Conservation (phyloP, 345 rosid species). For the Hibiscus mutabilis region DNA sequence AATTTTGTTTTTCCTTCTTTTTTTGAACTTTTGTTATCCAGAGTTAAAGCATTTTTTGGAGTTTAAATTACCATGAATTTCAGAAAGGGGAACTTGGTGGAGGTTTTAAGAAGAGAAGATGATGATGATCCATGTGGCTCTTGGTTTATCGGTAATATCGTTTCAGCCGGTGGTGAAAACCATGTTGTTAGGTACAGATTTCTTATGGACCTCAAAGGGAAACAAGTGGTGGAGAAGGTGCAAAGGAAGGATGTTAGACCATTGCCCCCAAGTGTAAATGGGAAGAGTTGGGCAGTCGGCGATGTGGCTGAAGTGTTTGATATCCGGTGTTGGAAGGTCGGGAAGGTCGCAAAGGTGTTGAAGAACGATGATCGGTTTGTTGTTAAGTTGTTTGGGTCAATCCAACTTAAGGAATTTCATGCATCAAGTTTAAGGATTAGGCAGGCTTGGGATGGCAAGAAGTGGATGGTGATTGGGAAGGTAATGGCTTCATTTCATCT, state of each 20-base stretch:
- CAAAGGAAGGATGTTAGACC: slow-evolving; percentile 26
- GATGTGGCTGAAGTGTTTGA: slow-evolving; percentile 37
- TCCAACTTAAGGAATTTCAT: slow-evolving; percentile 30
- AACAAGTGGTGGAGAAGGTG: slow-evolving; percentile 23
- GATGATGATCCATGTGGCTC: slow-evolving; percentile 27
- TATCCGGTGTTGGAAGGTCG: slow-evolving; percentile 28
- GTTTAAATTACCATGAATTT: slow-evolving; percentile 21
- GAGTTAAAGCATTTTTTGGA: background rate
- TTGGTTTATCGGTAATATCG: slow-evolving; percentile 34
- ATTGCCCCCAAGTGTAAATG: slow-evolving; percentile 16
- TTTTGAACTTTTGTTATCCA: background rate
- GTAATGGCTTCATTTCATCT: slow-evolving; percentile 14
- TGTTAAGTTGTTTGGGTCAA: slow-evolving; percentile 29
- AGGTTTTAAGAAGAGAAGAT: slow-evolving; percentile 29
- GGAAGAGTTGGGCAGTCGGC: slow-evolving; percentile 31
- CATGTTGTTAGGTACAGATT: slow-evolving; percentile 22
- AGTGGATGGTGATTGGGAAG: slow-evolving; percentile 29
- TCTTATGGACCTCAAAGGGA: slow-evolving; percentile 13
- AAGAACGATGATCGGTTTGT: slow-evolving; percentile 20
- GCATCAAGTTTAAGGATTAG: slow-evolving; percentile 22
- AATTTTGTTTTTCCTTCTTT: background rate
- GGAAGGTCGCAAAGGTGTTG: slow-evolving; percentile 26
- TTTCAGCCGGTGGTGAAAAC: slow-evolving; percentile 19
- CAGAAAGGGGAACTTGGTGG: slow-evolving; percentile 25
- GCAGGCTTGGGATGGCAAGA: slow-evolving; percentile 26